Evolutionary conservation across 495 filamentous ascomycete genomes (phyloP), one percentile per base, ranked within the genome.

Genomic region (Xylaria flabelliformis): DNA sequence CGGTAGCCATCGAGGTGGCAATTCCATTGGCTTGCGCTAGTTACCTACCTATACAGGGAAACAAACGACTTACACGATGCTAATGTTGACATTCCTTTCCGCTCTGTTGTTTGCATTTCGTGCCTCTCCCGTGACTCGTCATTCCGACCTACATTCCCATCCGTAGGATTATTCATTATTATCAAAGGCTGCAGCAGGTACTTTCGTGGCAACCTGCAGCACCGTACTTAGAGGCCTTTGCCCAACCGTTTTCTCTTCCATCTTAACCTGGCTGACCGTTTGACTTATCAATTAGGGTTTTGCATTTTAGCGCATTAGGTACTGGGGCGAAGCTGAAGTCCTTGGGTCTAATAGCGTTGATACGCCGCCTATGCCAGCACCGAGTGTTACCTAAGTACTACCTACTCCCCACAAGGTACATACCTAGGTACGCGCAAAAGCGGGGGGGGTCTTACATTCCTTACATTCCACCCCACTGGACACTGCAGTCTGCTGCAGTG

Each of bases 31-130:
- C 63, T 34, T 7, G 42, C 41, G 41, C 42, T 26, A n/a, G n/a
- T n/a, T n/a, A n/a, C n/a, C n/a, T n/a, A n/a, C n/a, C n/a, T n/a
- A 12, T n/a, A 32, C 15, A 41, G 63, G 63, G 42, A 48, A 50
- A 15, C 39, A 39, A 39, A 51, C 34, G 48, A 50, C n/a, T 55
- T 67, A 67, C 64, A 67, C 29, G 21, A 53, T 10, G 36, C 46
- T 56, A 55, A 61, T 51, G 53, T 69, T 69, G 39, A 34, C 63
- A 46, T 65, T 46, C 63, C 63, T 48, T n/a, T 56, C 9, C 13
- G 15, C 29, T 34, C 29, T 19, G 36, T 65, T 65, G 63, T 50
- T 46, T 46, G 58, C 34, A 26, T 26, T 15, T 29, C 34, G 2
- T 13, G 10, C 19, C 39, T 46, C 39, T n/a, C n/a, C n/a, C 62